Percentiles rank a stretch among this genome's conserved stretches.
These are phyloP conservation scores for Agarophyton chilense DNA, from an alignment of 23 red algal species.

Conservation along the genomic window DNA sequence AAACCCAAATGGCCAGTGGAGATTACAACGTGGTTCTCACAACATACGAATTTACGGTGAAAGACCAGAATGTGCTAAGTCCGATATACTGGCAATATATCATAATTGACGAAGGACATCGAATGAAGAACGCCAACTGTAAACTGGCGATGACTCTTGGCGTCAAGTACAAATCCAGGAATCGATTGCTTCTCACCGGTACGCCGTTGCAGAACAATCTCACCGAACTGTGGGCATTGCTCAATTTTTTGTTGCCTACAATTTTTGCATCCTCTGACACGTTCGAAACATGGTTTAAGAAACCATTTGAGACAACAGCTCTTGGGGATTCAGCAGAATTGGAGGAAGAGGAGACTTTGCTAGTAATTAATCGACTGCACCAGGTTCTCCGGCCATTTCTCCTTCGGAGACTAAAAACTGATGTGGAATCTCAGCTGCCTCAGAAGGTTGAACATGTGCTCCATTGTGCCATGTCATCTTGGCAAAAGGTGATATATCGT, in stretches of 20 bases:
- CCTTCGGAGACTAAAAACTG: slow-evolving; percentile 86
- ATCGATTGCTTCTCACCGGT: slow-evolving; percentile 92
- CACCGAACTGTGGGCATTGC: slow-evolving; percentile 96
- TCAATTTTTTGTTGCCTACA: slow-evolving; percentile 95
- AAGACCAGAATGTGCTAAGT: slow-evolving; percentile 71
- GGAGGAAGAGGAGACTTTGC: slow-evolving; percentile 86
- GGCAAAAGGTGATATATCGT: slow-evolving; percentile 95
- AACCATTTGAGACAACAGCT: slow-evolving; percentile 86
- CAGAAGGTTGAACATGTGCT: slow-evolving; percentile 92
- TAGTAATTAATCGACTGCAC: slow-evolving; percentile 97
- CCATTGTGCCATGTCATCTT: slow-evolving; percentile 91
- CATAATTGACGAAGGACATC: slow-evolving; percentile 98
- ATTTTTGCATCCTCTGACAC: slow-evolving; percentile 95
- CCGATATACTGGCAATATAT: slow-evolving; percentile 89
- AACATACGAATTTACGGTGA: slow-evolving; percentile 91
- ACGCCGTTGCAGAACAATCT: slow-evolving; percentile 98
- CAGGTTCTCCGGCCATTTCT: slow-evolving; percentile 97
- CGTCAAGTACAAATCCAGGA: slow-evolving; percentile 78
- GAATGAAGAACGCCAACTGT: slow-evolving; percentile 97
- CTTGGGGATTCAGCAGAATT: slow-evolving; percentile 79
- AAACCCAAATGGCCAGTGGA: slow-evolving; percentile 43
- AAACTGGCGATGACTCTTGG: slow-evolving; percentile 88
- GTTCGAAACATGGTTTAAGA: slow-evolving; percentile 96
- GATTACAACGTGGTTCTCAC: slow-evolving; percentile 93
- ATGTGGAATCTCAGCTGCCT: slow-evolving; percentile 91